phyloP scores from a whole-genome alignment of 2,329 filamentous ascomycete species.

The Karstenula rhodostoma region DNA sequence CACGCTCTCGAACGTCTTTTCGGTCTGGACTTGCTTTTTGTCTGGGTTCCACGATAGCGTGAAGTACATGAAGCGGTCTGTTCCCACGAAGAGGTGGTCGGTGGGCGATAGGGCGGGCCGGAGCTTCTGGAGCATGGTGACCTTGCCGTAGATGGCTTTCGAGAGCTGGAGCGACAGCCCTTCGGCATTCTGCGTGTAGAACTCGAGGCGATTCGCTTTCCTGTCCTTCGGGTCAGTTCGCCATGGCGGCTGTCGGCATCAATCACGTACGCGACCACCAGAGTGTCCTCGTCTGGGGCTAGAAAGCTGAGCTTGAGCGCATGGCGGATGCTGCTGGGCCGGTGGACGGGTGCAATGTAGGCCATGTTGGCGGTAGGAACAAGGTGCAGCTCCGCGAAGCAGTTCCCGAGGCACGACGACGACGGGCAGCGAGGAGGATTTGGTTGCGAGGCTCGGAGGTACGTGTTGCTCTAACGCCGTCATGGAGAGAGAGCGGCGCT shows the following conservation, averaged over 20 bases:
- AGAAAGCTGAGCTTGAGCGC: conserved; percentile 83
- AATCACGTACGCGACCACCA: conserved; percentile 81
- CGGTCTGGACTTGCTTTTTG: conserved; percentile 60
- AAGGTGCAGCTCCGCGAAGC: conserved; percentile 23
- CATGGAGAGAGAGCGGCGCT: conserved; percentile 21
- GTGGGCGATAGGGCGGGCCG: conserved; percentile 75
- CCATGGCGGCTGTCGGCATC: background rate
- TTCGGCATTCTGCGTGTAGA: conserved; percentile 75
- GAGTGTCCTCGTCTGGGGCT: conserved; percentile 75
- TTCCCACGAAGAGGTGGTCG: conserved; percentile 91
- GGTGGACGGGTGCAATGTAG: conserved; percentile 92
- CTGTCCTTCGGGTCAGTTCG: conserved; percentile 44
- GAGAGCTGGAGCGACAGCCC: conserved; percentile 69
- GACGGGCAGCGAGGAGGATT: background rate
- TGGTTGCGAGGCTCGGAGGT: conserved; percentile 30
- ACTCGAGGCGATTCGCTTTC: conserved; percentile 84
- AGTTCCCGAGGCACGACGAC: background rate
- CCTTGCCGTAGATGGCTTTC: conserved; percentile 81
- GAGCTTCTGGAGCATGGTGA: conserved; percentile 84
- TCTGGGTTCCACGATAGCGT: conserved; percentile 81
- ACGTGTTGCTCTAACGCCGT: conserved; percentile 43
- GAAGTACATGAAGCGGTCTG: conserved; percentile 89
- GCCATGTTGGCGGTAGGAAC: conserved; percentile 68
- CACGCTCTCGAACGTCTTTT: conserved; percentile 67
- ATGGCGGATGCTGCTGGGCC: conserved; percentile 89